Evolutionary conservation across 768 basidiomycete species (phyloP).

Genomic region (Suillus hirtellus): DNA sequence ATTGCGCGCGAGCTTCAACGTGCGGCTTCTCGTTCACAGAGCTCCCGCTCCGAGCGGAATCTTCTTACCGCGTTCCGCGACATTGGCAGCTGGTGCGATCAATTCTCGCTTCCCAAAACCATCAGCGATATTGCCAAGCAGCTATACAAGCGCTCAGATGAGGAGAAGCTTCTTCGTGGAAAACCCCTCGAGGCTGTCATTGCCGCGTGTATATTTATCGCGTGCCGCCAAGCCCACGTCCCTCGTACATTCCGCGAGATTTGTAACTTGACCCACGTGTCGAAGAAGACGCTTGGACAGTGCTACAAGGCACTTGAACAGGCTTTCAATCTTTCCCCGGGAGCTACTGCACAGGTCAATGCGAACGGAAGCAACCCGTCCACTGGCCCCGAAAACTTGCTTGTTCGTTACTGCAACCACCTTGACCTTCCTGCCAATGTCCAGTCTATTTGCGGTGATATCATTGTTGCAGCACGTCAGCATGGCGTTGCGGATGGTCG

Average conservation of each 20-base stretch:
- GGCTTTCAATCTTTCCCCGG: constrained; percentile 86
- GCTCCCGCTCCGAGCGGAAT: constrained; percentile 79
- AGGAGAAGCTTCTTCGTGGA: constrained; percentile 88
- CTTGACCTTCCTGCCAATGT: constrained; percentile 82
- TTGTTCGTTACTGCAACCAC: constrained; percentile 94
- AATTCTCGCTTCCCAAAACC: constrained; percentile 89
- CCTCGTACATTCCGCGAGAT: constrained; percentile 96
- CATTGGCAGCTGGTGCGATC: constrained; percentile 93
- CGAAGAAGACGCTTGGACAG: constrained; percentile 93
- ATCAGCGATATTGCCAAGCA: constrained; percentile 97
- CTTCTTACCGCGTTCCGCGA: constrained; percentile 88
- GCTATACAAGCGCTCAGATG: constrained; percentile 95
- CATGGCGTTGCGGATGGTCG: constrained; percentile 91
- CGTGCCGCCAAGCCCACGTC: constrained; percentile 93
- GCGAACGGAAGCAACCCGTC: constrained; percentile 37
- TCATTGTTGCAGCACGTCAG: constrained; percentile 77
- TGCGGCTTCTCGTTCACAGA: constrained; percentile 80
- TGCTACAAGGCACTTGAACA: constrained; percentile 89
- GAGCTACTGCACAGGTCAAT: constrained; percentile 60
- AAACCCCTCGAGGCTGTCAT: constrained; percentile 93
- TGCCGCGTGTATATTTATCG: constrained; percentile 97
- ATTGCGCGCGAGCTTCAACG: constrained; percentile 91
- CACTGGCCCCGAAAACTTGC: constrained; percentile 80
- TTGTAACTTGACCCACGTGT: constrained; percentile 88
- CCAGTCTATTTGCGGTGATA: constrained; percentile 80